Percentiles rank a stretch among this genome's conserved stretches.
phyloP scores from a whole-genome alignment of 306 rosid genomes.

The Dryas alaskensis region DNA sequence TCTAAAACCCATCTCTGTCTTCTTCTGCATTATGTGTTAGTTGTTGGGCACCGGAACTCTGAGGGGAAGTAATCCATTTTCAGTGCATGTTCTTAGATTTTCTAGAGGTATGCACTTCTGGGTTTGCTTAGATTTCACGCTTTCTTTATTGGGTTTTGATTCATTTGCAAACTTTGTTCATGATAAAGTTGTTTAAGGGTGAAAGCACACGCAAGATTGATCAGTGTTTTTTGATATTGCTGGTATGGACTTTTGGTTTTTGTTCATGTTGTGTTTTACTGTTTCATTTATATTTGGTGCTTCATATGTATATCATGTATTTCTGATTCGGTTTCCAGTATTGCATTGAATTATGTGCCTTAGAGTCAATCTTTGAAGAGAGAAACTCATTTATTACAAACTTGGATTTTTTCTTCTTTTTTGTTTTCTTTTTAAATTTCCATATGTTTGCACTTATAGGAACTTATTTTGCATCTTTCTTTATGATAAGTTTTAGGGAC shows the following conservation, averaged over 20 bases:
- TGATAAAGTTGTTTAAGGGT: not conserved
- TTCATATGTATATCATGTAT: not conserved
- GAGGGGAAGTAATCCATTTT: not conserved
- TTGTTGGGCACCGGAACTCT: constrained; percentile 19
- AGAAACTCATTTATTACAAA: constrained; percentile 1
- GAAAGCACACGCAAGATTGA: constrained; percentile 4
- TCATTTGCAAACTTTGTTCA: constrained; percentile 3
- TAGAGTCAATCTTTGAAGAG: not conserved
- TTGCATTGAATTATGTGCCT: constrained; percentile 12
- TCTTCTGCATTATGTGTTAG: constrained; percentile 24
- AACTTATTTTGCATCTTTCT: constrained; percentile 27
- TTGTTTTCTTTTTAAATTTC: not conserved
- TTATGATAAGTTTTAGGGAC: constrained; percentile 36
- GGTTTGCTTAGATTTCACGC: constrained; percentile 29
- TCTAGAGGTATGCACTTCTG: constrained; percentile 24
- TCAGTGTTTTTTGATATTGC: not conserved
- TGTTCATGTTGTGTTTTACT: constrained; percentile 10
- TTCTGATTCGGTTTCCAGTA: constrained; percentile 8
- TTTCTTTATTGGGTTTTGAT: constrained; percentile 24
- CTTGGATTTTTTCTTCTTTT: not conserved
- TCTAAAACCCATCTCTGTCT: constrained; percentile 14
- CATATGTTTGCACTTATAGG: constrained; percentile 11
- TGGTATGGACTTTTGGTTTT: constrained; percentile 3
- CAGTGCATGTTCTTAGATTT: constrained; percentile 13
- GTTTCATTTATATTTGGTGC: constrained; percentile 11